Evolutionary conservation across 768 basidiomycete species (phyloP).

Genomic region (Leccinum subtestaceum): DNA sequence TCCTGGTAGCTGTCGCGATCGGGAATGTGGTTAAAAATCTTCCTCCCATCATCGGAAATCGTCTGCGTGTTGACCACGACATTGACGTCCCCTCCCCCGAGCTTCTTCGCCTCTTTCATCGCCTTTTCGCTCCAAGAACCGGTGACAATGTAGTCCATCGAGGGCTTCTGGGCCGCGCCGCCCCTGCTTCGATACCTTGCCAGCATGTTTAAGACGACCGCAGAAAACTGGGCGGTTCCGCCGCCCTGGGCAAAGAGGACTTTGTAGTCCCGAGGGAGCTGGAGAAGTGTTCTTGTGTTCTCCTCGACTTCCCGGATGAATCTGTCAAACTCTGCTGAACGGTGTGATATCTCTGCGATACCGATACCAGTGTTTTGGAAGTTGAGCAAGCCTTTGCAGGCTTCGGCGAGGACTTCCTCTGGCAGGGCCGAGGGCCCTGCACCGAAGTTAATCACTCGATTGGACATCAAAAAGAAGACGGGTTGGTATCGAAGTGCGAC

Average conservation of each 20-base stretch:
- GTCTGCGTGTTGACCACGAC: slow-evolving; percentile 69
- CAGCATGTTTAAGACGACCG: slow-evolving; percentile 87
- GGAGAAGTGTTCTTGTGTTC: slow-evolving; percentile 72
- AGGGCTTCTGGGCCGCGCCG: slow-evolving; percentile 51
- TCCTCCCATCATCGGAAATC: slow-evolving; percentile 56
- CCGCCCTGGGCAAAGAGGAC: slow-evolving; percentile 96
- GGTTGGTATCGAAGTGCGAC: not conserved
- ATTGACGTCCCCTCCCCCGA: slow-evolving; percentile 58
- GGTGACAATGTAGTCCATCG: slow-evolving; percentile 87
- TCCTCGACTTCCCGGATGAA: slow-evolving; percentile 62
- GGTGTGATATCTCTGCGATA: slow-evolving; percentile 93
- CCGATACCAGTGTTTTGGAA: slow-evolving; percentile 91
- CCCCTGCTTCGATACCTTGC: slow-evolving; percentile 78
- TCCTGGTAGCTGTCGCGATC: slow-evolving; percentile 59
- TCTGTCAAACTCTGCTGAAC: slow-evolving; percentile 82
- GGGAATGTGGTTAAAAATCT: slow-evolving; percentile 80
- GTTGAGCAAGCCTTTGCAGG: slow-evolving; percentile 83
- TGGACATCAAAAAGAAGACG: slow-evolving; percentile 19
- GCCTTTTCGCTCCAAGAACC: slow-evolving; percentile 93
- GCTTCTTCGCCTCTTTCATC: slow-evolving; percentile 72
- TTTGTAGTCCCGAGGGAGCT: slow-evolving; percentile 78
- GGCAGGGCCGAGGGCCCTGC: slow-evolving; percentile 94
- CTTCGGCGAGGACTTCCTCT: slow-evolving; percentile 78
- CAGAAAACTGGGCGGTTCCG: slow-evolving; percentile 88
- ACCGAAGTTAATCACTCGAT: slow-evolving; percentile 82